Conservation (phyloP, 139 green algal species). For the Limnomonas spitsbergensis region DNA sequence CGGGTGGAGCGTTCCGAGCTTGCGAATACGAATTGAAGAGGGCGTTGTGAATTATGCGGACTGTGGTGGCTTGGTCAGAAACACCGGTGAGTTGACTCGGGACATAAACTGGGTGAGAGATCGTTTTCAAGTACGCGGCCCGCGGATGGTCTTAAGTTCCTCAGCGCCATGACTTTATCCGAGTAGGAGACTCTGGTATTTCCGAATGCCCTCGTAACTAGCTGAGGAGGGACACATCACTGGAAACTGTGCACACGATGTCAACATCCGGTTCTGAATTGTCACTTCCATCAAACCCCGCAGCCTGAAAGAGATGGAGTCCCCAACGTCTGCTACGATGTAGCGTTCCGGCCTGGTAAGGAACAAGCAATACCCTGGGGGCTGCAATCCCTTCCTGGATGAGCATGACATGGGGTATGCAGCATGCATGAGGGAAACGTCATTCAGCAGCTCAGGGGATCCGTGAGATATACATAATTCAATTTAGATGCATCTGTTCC, state of each 20-base stretch:
- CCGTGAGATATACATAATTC: background rate
- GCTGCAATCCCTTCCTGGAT: too few species aligned
- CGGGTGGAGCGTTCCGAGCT: too few species aligned
- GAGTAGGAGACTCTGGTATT: background rate
- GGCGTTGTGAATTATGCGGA: too few species aligned
- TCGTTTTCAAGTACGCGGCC: too few species aligned
- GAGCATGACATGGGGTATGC: too few species aligned
- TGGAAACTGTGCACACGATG: too few species aligned
- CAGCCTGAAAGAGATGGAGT: conserved; percentile 75
- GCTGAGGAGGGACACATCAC: too few species aligned
- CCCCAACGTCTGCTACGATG: conserved; percentile 69
- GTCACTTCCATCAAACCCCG: background rate
- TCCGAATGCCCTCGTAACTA: background rate
- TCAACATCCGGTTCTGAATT: background rate
- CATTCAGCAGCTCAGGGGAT: background rate
- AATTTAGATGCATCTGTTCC: too few species aligned
- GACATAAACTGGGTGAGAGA: too few species aligned
- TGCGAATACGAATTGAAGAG: too few species aligned
- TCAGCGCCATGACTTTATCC: background rate
- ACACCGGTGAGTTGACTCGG: conserved; percentile 55
- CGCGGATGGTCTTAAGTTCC: background rate
- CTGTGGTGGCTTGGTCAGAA: conserved; percentile 55
- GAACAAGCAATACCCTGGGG: too few species aligned
- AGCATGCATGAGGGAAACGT: too few species aligned
- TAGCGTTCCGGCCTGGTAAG: conserved; percentile 74